phyloP scores from a whole-genome alignment of 2,329 filamentous ascomycete species.

The Ceratocystis papillata region DNA sequence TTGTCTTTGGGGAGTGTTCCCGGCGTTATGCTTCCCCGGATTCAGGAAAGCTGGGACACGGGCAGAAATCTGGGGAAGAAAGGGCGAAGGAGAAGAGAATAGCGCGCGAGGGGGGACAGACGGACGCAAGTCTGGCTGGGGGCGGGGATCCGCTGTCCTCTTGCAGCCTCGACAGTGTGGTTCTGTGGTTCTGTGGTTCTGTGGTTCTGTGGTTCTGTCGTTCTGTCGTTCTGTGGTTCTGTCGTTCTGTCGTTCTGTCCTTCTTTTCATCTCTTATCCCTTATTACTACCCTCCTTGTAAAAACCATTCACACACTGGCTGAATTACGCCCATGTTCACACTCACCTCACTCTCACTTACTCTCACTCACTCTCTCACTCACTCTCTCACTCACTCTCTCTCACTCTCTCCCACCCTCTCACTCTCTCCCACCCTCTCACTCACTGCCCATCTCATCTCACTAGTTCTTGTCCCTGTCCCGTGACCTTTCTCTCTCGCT shows the following conservation, averaged over 20 bases:
- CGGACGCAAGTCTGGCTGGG: neutral
- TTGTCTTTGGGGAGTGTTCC: neutral
- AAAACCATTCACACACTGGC: neutral
- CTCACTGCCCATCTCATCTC: neutral
- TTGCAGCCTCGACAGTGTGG: too few relatives aligned
- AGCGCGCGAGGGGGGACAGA: neutral
- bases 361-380: neutral
- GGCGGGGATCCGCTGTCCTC: neutral
- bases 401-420: neutral
- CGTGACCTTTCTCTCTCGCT: neutral
- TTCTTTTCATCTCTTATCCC: neutral
- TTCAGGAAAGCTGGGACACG: constrained; percentile 1
- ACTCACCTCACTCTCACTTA: neutral
- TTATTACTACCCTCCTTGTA: neutral
- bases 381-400: neutral
- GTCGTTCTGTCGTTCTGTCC: neutral
- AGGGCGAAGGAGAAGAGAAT: too few relatives aligned
- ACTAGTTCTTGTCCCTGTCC: neutral
- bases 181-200: neutral
- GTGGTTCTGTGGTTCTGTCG: neutral
- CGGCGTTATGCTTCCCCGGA: constrained; percentile 7
- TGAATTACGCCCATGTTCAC: neutral
- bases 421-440: neutral
- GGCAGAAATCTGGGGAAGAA: neutral
- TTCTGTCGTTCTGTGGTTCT: neutral